Percentiles rank a stretch among this genome's conserved stretches.
Evolutionary conservation across 176 grass and related monocot genomes (phyloP).

Genomic region (Oryza rufipogon): DNA sequence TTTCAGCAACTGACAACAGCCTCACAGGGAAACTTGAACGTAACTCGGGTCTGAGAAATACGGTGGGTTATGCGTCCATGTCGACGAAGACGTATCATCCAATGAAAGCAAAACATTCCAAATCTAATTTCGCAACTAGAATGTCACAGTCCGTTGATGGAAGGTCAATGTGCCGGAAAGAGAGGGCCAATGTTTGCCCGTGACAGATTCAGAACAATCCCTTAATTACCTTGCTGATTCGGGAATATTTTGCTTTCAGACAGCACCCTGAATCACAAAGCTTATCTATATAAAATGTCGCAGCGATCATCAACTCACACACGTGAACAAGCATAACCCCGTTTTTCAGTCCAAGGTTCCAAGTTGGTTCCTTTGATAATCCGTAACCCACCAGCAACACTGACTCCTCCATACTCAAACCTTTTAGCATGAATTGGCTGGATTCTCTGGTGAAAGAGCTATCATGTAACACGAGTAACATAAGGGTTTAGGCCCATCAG

Average conservation of each 20-base stretch:
- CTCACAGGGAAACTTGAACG: too few species aligned
- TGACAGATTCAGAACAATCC: background rate
- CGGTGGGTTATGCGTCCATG: conserved; percentile 12
- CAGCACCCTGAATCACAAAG: background rate
- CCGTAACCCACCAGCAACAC: too few species aligned
- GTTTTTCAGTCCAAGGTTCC: too few species aligned
- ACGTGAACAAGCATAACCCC: background rate
- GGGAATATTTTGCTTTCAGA: background rate
- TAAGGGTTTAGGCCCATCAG: background rate
- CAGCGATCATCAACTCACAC: background rate
- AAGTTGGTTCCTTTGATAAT: background rate
- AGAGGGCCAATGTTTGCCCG: background rate
- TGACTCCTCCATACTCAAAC: background rate
- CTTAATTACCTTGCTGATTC: background rate
- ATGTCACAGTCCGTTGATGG: background rate
- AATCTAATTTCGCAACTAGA: conserved; percentile 28
- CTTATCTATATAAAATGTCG: background rate
- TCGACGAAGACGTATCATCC: conserved; percentile 7
- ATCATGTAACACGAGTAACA: background rate
- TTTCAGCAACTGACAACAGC: too few species aligned
- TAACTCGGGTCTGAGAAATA: background rate
- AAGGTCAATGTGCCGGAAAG: background rate
- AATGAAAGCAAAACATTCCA: conserved; percentile 22
- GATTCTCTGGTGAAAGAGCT: background rate
- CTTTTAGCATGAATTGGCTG: too few species aligned